phyloP scores from a whole-genome alignment of 345 rosid species.

The Euphorbia peplus region DNA sequence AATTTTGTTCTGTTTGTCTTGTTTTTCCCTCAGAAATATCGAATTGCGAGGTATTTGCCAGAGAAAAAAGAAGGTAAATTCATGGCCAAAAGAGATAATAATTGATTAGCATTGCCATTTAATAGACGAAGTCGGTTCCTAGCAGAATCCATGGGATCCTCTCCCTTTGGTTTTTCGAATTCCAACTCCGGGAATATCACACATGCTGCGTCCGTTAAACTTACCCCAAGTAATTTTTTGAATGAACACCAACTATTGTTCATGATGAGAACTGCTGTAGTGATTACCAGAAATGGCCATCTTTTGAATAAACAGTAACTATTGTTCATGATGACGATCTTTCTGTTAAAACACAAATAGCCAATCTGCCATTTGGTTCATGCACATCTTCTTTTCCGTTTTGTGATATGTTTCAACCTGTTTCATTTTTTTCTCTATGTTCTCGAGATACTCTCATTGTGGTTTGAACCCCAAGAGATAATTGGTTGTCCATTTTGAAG shows the following conservation, averaged over 20 bases:
- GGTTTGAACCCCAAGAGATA: neutral
- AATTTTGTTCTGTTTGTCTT: neutral
- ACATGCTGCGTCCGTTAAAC: no score
- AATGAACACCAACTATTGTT: no score
- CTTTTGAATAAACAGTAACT: no score
- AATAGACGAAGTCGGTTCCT: no score
- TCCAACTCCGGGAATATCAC: no score
- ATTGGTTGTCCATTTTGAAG: neutral
- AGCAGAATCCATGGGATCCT: no score
- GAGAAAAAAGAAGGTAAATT: constrained; percentile 80
- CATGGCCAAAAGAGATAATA: constrained; percentile 1
- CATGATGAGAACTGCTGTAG: no score
- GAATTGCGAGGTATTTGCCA: constrained; percentile 84
- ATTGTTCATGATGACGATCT: no score
- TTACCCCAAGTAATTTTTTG: no score
- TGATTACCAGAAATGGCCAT: no score
- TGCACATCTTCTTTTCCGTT: neutral
- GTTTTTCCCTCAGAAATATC: constrained; percentile 66
- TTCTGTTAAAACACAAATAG: neutral
- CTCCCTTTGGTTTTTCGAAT: no score
- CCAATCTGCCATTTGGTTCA: neutral
- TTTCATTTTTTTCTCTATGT: neutral
- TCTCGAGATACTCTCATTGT: neutral
- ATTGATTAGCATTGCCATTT: neutral
- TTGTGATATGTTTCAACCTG: neutral